Base-by-base conservation (phyloP, 2,329 filamentous ascomycete species). In the Stemphylium lycopersici region DNA sequence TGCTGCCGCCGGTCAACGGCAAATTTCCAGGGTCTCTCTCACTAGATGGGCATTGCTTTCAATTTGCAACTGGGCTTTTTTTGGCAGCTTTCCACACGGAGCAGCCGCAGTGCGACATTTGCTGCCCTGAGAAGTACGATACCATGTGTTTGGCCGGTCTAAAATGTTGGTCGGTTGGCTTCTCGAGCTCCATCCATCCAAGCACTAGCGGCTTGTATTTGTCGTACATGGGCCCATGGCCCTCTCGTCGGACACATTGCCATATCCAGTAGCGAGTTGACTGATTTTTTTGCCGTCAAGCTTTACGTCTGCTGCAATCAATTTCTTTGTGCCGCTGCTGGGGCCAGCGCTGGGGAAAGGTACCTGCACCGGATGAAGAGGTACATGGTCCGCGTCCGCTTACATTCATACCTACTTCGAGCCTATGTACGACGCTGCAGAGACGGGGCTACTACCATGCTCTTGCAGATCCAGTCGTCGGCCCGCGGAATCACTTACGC, bases 291-390 rank as follows among this genome's bases (percentile, higher is more conserved):
- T 24, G 22, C 44, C 55, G 55, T 66, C 59, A 66, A 55, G 49
- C 36, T 38, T 65, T 67, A 62, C 22, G 22, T 24, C 22, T 62
- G 59, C 65, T 56, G 56, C 55, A 68, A 63, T 69, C 66, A 73
- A 69, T 71, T 63, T 68, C 56, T 59, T 53, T 61, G 54, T 24
- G 22, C 57, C 59, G 66, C 65, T 61, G 63, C 63, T 61, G 59
- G 6, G 50, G 46, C 59, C 63, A 55, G 40, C 51, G 40, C 36
- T 54, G 52, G 53, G 58, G 48, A 59, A 63, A 71, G 29, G 70
- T 72, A 72, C 68, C 68, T 71, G 63, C 60, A 61, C 67, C 71
- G 71, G 69, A 67, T 71, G 64, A 71, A 72, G 61, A 72, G 58
- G 56, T 59, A 64, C 67, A 63, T 68, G 63, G 67, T 63, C 66